Percentiles rank a stretch among this genome's conserved stretches.
phyloP scores from a whole-genome alignment of 805 yeast genomes.

The Wickerhamiella domercqiae region DNA sequence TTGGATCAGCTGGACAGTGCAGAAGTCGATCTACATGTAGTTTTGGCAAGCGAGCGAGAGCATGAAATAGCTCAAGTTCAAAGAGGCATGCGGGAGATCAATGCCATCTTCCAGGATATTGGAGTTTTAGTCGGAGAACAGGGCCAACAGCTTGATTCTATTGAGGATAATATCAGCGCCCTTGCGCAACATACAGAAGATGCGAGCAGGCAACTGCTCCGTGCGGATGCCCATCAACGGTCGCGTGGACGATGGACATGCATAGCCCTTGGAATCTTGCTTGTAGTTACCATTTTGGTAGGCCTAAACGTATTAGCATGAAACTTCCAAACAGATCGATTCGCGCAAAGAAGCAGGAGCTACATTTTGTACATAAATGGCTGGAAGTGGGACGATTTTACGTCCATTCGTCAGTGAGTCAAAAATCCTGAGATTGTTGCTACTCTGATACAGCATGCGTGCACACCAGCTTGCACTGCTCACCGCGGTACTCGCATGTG shows the following conservation, averaged over 20 bases:
- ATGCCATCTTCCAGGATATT: slow-evolving; percentile 68
- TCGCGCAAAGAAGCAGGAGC: background rate
- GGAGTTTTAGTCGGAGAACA: slow-evolving; percentile 69
- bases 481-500: background rate
- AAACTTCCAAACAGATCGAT: background rate
- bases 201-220: slow-evolving; percentile 53
- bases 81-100: slow-evolving; percentile 69
- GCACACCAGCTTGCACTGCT: background rate
- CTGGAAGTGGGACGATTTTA: too few relatives aligned
- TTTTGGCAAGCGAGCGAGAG: slow-evolving; percentile 50
- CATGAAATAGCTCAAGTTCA: slow-evolving; percentile 57
- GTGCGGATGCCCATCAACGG: slow-evolving; percentile 64
- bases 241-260: slow-evolving; percentile 61
- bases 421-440: background rate
- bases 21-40: slow-evolving; percentile 19
- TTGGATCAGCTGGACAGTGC: slow-evolving; percentile 27
- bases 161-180: slow-evolving; percentile 61
- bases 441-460: background rate
- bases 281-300: slow-evolving; percentile 43
- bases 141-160: slow-evolving; percentile 68
- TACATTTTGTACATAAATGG: background rate
- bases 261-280: slow-evolving; percentile 42
- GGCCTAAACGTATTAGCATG: slow-evolving; percentile 11
- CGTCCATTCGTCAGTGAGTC: background rate
- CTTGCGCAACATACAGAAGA: slow-evolving; percentile 48